phyloP scores from a whole-genome alignment of 352 stramenopile species.

The Phytopythium kandeliae region DNA sequence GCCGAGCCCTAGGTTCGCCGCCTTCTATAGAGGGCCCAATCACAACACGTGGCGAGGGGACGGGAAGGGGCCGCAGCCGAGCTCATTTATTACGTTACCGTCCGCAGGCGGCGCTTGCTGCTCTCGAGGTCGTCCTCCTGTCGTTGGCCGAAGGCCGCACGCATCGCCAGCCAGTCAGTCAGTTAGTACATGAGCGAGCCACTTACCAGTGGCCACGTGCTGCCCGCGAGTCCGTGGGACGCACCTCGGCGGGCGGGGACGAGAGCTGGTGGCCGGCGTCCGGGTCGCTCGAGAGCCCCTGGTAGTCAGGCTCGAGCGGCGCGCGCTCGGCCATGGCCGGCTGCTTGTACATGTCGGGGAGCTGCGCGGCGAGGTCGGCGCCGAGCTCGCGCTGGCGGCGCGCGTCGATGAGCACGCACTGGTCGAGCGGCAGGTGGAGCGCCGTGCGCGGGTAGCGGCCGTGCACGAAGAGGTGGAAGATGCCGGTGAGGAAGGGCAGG shows the following conservation, averaged over 20 bases:
- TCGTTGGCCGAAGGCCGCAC: too few species aligned
- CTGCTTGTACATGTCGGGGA: slow-evolving; percentile 66
- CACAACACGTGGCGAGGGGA: background rate
- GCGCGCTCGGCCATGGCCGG: slow-evolving; percentile 56
- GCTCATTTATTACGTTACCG: background rate
- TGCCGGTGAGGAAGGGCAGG: slow-evolving; percentile 52
- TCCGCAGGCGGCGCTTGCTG: slow-evolving; percentile 2
- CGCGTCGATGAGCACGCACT: slow-evolving; percentile 70
- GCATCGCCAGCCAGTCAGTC: too few species aligned
- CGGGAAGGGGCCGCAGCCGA: background rate
- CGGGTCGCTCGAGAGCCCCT: slow-evolving; percentile 57
- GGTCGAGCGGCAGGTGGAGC: slow-evolving; percentile 63
- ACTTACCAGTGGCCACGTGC: too few species aligned
- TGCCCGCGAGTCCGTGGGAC: too few species aligned
- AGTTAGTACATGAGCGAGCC: too few species aligned
- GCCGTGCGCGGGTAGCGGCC: slow-evolving; percentile 64
- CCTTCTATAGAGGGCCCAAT: background rate
- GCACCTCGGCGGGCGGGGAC: slow-evolving; percentile 55
- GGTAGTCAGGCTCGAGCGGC: slow-evolving; percentile 72
- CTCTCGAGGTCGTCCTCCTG: slow-evolving; percentile 4
- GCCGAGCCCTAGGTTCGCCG: too few species aligned
- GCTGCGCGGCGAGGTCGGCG: slow-evolving; percentile 35
- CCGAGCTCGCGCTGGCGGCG: slow-evolving; percentile 43
- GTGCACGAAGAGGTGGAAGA: slow-evolving; percentile 72
- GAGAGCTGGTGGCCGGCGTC: slow-evolving; percentile 57